phyloP scores from a whole-genome alignment of 495 filamentous ascomycete genomes.

The Neurospora tetraspora region DNA sequence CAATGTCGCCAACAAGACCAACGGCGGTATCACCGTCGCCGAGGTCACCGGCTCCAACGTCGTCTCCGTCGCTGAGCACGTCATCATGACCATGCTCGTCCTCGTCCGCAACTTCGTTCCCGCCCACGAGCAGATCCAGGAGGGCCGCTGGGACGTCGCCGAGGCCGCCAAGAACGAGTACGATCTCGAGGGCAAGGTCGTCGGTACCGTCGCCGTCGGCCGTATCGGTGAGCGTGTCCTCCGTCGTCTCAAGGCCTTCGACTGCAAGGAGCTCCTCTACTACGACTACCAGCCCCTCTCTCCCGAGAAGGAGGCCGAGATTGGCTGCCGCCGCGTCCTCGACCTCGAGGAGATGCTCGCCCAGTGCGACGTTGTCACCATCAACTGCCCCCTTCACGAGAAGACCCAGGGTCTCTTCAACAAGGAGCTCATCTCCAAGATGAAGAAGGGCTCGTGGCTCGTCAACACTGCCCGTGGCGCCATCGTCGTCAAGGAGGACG shows the following conservation, averaged over 20 bases:
- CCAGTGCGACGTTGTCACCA: slow-evolving; percentile 97
- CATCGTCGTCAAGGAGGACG: slow-evolving; percentile 99
- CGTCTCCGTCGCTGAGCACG: slow-evolving; percentile 86
- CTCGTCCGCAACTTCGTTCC: slow-evolving; percentile 98
- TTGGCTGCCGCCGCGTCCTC: slow-evolving; percentile 84
- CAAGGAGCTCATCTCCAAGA: slow-evolving; percentile 99
- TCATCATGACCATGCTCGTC: slow-evolving; percentile 95
- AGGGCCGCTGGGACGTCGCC: slow-evolving; percentile 91
- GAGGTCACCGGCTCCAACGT: slow-evolving; percentile 95
- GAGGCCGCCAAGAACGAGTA: slow-evolving; percentile 95
- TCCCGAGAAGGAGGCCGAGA: slow-evolving; percentile 86
- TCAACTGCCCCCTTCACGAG: slow-evolving; percentile 99
- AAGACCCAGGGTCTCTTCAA: slow-evolving; percentile 95
- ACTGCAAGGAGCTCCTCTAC: slow-evolving; percentile 99
- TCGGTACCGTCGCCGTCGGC: slow-evolving; percentile 94
- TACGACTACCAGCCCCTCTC: slow-evolving; percentile 95
- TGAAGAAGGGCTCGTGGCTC: slow-evolving; percentile 96
- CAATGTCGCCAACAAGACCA: slow-evolving; percentile 94
- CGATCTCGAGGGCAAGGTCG: slow-evolving; percentile 94
- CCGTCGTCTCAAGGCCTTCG: slow-evolving; percentile 87
- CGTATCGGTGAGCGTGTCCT: slow-evolving; percentile 98
- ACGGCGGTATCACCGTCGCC: slow-evolving; percentile 92
- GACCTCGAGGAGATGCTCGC: slow-evolving; percentile 86
- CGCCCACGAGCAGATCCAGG: slow-evolving; percentile 84
- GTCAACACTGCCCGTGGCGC: slow-evolving; percentile 97